Conservation (phyloP, 176 grass and related monocot species). For the Chrysopogon serrulatus region DNA sequence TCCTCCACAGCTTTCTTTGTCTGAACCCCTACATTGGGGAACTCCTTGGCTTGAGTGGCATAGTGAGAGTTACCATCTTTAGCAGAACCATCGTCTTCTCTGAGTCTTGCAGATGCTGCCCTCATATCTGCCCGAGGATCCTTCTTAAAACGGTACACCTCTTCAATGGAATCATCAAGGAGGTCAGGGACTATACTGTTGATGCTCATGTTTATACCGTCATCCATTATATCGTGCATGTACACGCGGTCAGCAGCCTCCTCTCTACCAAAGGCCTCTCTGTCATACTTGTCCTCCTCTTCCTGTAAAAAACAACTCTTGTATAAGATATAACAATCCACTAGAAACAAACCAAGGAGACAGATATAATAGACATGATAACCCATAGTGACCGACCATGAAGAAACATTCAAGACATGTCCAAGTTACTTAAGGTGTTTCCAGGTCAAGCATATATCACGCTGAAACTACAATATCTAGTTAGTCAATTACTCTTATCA, state of each 20-base stretch:
- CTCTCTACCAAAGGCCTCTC: conserved; percentile 64
- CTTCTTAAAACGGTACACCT: conserved; percentile 26
- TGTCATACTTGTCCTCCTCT: conserved; percentile 92
- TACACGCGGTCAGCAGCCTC: conserved; percentile 65
- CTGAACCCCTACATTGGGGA: conserved; percentile 2
- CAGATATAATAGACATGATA: background rate
- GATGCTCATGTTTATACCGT: conserved; percentile 75
- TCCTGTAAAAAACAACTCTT: conserved; percentile 46
- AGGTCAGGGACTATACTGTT: conserved; percentile 75
- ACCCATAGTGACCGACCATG: background rate
- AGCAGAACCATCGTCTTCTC: conserved; percentile 43
- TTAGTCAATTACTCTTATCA: background rate
- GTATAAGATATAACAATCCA: conserved; percentile 4
- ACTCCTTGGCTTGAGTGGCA: conserved; percentile 4
- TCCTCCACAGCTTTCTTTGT: conserved; percentile 35
- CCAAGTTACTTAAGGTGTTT: background rate
- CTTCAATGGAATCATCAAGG: conserved; percentile 57
- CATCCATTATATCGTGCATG: conserved; percentile 87
- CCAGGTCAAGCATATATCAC: background rate
- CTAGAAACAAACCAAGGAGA: background rate
- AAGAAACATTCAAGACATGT: background rate
- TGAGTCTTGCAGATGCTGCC: conserved; percentile 69
- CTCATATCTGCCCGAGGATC: conserved; percentile 70
- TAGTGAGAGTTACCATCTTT: background rate
- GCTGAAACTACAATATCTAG: background rate